Conservation (phyloP, 495 filamentous ascomycete genomes). For the Annulohypoxylon nitens region DNA sequence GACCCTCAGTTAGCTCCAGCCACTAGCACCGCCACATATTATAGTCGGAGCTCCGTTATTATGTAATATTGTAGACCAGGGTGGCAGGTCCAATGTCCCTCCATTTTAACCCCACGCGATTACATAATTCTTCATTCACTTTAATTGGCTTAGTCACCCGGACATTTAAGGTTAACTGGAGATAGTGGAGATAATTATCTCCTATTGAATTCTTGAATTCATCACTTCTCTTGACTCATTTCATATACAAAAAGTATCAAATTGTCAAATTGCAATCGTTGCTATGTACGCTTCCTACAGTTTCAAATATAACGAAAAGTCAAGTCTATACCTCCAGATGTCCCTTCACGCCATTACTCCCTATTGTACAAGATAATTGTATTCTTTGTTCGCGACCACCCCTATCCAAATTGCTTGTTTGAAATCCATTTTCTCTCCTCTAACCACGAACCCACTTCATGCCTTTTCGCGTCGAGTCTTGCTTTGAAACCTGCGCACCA, state of each 20-base stretch:
- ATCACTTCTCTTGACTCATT: background rate
- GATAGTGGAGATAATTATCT: background rate
- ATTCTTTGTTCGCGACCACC: background rate
- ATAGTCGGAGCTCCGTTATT: background rate
- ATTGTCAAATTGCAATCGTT: background rate
- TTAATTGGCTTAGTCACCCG: background rate
- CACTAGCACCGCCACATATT: conserved; percentile 20
- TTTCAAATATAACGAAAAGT: background rate
- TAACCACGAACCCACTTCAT: conserved; percentile 43
- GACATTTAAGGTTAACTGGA: background rate
- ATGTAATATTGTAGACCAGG: background rate
- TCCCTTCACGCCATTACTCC: background rate
- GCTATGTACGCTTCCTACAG: background rate
- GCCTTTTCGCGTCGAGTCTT: conserved; percentile 45
- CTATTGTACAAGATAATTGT: background rate
- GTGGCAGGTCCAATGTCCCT: background rate
- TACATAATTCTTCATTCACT: background rate
- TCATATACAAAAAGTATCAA: background rate
- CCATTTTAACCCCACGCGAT: background rate
- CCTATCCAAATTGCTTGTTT: conserved; percentile 42
- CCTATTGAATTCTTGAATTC: background rate
- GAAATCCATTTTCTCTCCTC: conserved; percentile 48
- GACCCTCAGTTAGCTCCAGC: conserved; percentile 15
- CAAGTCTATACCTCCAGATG: background rate
- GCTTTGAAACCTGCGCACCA: conserved; percentile 59